A percentile compares a stretch with the other conserved stretches of the same genome.
These are phyloP conservation scores for Cadophora sp. DNA, from an alignment of 2,329 filamentous ascomycete genomes.

Conservation along the genomic window DNA sequence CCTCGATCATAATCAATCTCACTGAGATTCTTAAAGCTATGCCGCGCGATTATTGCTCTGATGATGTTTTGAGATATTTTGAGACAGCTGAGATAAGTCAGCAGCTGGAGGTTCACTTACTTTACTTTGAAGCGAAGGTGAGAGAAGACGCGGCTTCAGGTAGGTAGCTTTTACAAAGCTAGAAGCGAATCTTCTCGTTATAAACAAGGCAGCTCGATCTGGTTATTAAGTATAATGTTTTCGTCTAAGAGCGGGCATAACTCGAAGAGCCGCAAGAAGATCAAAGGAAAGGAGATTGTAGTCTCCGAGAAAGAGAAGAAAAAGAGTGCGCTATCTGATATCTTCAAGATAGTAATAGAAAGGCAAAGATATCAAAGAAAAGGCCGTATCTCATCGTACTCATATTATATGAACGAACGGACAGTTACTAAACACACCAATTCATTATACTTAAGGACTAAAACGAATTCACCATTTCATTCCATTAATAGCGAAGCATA, in stretches of 20 bases:
- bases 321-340: constrained; percentile 24
- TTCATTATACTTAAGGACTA: no score
- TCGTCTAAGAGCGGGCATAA: constrained; percentile 34
- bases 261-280: constrained; percentile 36
- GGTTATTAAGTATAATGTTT: constrained; percentile 31
- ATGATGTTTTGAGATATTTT: not conserved
- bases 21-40: not conserved
- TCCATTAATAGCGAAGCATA: no score
- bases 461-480: no score
- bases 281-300: constrained; percentile 43
- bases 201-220: constrained; percentile 16
- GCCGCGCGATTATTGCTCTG: not conserved
- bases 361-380: constrained; percentile 40
- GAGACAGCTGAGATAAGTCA: constrained; percentile 1
- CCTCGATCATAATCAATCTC: no score
- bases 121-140: not conserved
- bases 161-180: constrained; percentile 34
- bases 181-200: constrained; percentile 39
- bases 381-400: constrained; percentile 20
- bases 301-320: constrained; percentile 40
- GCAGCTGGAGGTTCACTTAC: no score
- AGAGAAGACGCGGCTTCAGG: not conserved
- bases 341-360: constrained; percentile 39
- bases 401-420: constrained; percentile 11
- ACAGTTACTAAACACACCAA: no score